Evolutionary conservation across 148 eudicot species (phyloP).

Genomic region (Beta vulgaris): DNA sequence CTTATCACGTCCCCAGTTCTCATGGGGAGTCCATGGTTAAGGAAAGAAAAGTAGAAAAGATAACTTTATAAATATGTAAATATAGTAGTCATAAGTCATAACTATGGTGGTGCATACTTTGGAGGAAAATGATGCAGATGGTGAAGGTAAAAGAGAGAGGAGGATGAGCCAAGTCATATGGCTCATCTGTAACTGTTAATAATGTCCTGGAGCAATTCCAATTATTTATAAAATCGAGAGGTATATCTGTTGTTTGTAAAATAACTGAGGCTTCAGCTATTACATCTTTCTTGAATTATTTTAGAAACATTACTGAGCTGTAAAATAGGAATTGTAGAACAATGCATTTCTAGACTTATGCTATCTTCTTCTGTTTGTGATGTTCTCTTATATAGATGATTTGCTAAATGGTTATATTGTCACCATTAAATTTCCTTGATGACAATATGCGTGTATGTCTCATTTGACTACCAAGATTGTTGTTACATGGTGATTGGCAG

Average conservation of each 20-base stretch:
- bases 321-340: too few relatives aligned
- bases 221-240: too few relatives aligned
- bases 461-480: not conserved
- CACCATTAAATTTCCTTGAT: not conserved
- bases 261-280: too few relatives aligned
- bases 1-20: not conserved
- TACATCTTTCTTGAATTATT: too few relatives aligned
- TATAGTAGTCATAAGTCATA: too few relatives aligned
- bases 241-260: too few relatives aligned
- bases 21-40: not conserved
- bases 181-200: too few relatives aligned
- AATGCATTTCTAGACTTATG: too few relatives aligned
- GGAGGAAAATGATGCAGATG: not conserved
- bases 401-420: not conserved
- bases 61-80: not conserved
- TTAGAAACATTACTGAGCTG: too few relatives aligned
- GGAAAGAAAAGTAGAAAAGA: not conserved
- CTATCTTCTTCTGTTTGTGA: not conserved
- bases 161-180: not conserved
- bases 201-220: not conserved
- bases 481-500: not conserved
- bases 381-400: not conserved
- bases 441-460: not conserved
- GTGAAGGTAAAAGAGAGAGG: too few relatives aligned
- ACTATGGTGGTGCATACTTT: too few relatives aligned